Conservation (phyloP, 169 alveolate species). For the Plasmodium adleri region DNA sequence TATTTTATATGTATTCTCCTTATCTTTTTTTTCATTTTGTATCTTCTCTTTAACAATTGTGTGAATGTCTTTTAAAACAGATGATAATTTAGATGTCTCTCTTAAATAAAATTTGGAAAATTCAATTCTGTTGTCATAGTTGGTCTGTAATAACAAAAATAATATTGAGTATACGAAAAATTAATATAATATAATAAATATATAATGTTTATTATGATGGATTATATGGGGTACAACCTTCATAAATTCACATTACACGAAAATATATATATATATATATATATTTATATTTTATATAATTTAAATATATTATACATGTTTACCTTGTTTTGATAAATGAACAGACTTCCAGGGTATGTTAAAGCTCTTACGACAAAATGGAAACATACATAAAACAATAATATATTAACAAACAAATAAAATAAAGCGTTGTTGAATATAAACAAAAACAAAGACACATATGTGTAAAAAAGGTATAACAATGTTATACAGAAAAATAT, state of each 20-base stretch:
- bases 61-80: slow-evolving; percentile 28
- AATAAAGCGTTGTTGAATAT: slow-evolving; percentile 63
- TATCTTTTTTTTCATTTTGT: not conserved
- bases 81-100: slow-evolving; percentile 39
- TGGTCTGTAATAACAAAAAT: slow-evolving; percentile 26
- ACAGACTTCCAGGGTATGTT: slow-evolving; percentile 71
- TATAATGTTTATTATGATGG: not conserved
- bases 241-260: not conserved
- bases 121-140: slow-evolving; percentile 58
- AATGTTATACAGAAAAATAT: slow-evolving; percentile 53
- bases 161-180: not conserved
- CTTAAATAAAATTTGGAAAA: slow-evolving; percentile 61
- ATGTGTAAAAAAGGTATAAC: slow-evolving; percentile 63
- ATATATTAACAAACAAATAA: slow-evolving; percentile 54
- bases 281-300: not conserved
- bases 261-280: not conserved
- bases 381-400: slow-evolving; percentile 55
- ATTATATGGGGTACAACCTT: not conserved
- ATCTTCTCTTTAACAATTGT: slow-evolving; percentile 19
- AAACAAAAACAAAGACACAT: slow-evolving; percentile 63
- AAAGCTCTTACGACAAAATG: slow-evolving; percentile 70
- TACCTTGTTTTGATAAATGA: slow-evolving; percentile 56
- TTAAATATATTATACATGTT: not conserved
- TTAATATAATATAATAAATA: not conserved
- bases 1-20: slow-evolving; percentile 16